Base-by-base conservation (phyloP, 768 basidiomycete genomes). In the Postia placenta region DNA sequence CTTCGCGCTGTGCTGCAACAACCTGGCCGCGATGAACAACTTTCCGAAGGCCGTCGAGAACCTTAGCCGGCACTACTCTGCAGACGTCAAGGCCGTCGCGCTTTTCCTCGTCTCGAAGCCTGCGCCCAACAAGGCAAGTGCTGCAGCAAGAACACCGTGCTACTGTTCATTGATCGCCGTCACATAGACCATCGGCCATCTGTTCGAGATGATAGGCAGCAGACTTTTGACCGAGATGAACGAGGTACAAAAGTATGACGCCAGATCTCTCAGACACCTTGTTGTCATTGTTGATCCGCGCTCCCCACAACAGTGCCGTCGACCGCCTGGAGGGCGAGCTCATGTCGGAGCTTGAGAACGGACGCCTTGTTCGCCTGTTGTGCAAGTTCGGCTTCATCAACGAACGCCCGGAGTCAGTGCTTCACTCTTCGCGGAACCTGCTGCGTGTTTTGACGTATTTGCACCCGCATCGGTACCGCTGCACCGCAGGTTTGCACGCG, bases 321-420 rank as follows among this genome's bases (percentile, higher is more conserved):
- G 96, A 99, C 60, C 72, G 77, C 26, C 69, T 97, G 15, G 93
- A 98, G 63, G 73, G 76, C 14, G 89, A 97, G 56, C 73, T 98
- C 28, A 74, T 84, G 68, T 78, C 84, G 35, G 95, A 98, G 63
- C 74, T 98, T 19, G 96, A 98, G 71, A 98, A 99, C 60, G 92
- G 87, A 0, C 76, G 96, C 23, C 73, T 98, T 9, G 87, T 97
- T 25, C 76, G 96, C 42, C 67, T 98, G 43, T 70, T 98, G 52
- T 84, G 84, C 65, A 99, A 98, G 69, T 85, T 99, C 58, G 92
- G 92, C 0, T 98, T 99, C 67, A 97, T 99, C 71, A 98, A 98
- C 64, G 96, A 99, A 63, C 78, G 96, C n/a, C 95, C 96, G 2
- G 96, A 98, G 92, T 97, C 62, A 48, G 89, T 77, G 5, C 15